A percentile compares a stretch with the other conserved stretches of the same genome.
Evolutionary conservation across 2,329 filamentous ascomycete genomes (phyloP).

Genomic region (Pseudodiploospora longispora): DNA sequence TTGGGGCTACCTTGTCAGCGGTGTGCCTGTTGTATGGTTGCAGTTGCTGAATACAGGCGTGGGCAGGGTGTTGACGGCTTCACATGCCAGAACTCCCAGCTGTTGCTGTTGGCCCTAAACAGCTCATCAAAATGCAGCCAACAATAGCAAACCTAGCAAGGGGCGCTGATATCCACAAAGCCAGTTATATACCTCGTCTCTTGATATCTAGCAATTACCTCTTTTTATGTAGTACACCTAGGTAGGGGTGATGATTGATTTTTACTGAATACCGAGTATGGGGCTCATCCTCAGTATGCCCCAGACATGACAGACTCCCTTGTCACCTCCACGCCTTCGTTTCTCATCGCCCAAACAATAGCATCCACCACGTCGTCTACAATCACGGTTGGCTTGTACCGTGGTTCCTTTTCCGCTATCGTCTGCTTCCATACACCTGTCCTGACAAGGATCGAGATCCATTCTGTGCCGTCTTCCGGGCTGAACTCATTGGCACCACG

Average conservation of each 20-base stretch:
- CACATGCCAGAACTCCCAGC: no score
- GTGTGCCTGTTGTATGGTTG: no score
- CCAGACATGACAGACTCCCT: conserved; percentile 22
- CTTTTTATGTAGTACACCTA: no score
- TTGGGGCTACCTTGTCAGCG: no score
- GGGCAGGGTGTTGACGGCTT: no score
- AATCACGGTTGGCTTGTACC: conserved; percentile 54
- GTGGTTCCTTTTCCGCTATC: conserved; percentile 38
- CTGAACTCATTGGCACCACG: conserved; percentile 71
- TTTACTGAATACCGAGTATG: no score
- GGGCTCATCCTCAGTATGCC: neutral
- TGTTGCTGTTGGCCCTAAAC: neutral
- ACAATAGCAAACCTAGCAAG: neutral
- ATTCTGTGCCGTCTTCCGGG: conserved; percentile 60
- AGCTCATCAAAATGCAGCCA: neutral
- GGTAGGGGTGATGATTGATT: no score
- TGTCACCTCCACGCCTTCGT: conserved; percentile 35
- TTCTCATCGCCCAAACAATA: conserved; percentile 66
- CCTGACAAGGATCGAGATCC: conserved; percentile 68
- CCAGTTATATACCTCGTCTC: no score
- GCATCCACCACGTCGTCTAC: conserved; percentile 69
- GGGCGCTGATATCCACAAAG: no score
- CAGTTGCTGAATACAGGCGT: no score
- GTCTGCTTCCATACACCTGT: conserved; percentile 64
- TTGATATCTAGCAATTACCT: no score